A percentile compares a stretch with the other conserved stretches of the same genome.
phyloP scores from a whole-genome alignment of 352 stramenopile genomes.

The Halophytophthora polymorphica region DNA sequence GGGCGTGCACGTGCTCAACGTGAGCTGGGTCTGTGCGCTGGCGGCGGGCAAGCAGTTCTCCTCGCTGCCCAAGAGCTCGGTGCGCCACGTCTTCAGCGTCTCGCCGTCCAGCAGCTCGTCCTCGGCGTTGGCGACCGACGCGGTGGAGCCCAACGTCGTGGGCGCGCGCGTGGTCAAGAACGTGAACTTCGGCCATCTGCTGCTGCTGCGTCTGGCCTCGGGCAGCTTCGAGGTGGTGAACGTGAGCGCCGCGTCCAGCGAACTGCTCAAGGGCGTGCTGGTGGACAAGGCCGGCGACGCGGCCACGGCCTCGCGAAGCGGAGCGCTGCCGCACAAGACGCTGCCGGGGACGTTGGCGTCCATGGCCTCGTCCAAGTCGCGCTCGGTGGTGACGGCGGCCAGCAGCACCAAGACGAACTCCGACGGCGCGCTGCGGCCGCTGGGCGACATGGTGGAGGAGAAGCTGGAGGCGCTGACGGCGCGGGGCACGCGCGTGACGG shows the following conservation, averaged over 20 bases:
- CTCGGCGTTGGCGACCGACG: constrained; percentile 2
- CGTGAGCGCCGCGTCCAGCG: constrained; percentile 66
- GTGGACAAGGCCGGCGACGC: constrained; percentile 20
- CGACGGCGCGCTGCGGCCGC: constrained; percentile 32
- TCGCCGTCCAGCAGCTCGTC: constrained; percentile 30
- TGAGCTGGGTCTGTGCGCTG: constrained; percentile 65
- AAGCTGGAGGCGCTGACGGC: constrained; percentile 51
- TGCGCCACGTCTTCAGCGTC: constrained; percentile 76
- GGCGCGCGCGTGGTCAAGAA: constrained; percentile 69
- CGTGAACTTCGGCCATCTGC: constrained; percentile 69
- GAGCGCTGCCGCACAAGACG: constrained; percentile 26
- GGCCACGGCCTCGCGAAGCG: constrained; percentile 5
- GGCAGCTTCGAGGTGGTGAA: constrained; percentile 80
- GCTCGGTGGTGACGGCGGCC: neutral
- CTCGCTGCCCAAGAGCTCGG: constrained; percentile 58
- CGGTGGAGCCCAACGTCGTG: constrained; percentile 50
- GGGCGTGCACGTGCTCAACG: constrained; percentile 73
- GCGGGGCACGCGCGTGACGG: constrained; percentile 61
- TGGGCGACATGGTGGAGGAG: constrained; percentile 61
- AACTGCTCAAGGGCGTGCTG: constrained; percentile 62
- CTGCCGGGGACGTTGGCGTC: constrained; percentile 54
- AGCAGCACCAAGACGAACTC: constrained; percentile 12
- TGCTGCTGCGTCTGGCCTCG: constrained; percentile 68
- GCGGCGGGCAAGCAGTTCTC: constrained; percentile 58
- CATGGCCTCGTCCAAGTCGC: constrained; percentile 38